Percentiles rank a stretch among this genome's conserved stretches.
Evolutionary conservation across 768 basidiomycete genomes (phyloP).

Genomic region (Tulasnella calospora): DNA sequence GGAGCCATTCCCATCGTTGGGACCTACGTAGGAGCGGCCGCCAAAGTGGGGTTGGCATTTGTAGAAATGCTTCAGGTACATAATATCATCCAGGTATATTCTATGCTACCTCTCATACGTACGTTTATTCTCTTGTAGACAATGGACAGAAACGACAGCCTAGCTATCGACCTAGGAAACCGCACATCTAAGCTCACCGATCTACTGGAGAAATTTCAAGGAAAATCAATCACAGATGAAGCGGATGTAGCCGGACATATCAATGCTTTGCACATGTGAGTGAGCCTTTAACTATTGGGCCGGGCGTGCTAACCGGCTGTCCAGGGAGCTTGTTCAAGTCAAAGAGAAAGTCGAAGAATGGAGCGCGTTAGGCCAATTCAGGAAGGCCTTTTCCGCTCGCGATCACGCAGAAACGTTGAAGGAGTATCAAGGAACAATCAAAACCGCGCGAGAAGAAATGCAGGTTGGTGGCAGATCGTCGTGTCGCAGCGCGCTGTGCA

Average conservation of each 20-base stretch:
- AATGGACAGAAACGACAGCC: neutral
- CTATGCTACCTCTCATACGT: neutral
- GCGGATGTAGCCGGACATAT: neutral
- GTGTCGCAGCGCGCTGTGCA: neutral
- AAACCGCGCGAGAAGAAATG: neutral
- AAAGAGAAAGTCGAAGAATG: neutral
- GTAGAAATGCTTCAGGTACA: neutral
- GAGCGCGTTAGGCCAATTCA: neutral
- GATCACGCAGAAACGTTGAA: neutral
- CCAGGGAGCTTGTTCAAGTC: neutral
- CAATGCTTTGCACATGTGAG: neutral
- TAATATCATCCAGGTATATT: too few relatives aligned
- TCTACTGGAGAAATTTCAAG: neutral
- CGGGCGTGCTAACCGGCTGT: neutral
- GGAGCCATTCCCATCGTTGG: neutral
- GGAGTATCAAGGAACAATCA: neutral
- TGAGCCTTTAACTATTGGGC: rapidly evolving
- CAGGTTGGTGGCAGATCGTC: neutral
- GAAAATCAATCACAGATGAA: neutral
- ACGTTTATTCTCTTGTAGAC: neutral
- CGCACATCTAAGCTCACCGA: neutral
- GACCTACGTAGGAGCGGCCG: neutral
- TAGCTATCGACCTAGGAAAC: neutral
- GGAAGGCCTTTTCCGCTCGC: neutral
- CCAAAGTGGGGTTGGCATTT: neutral